Evolutionary conservation across 208 protist genomes (phyloP), one percentile per base, ranked within the genome.

Genomic region (Vickermania spadyakhi): DNA sequence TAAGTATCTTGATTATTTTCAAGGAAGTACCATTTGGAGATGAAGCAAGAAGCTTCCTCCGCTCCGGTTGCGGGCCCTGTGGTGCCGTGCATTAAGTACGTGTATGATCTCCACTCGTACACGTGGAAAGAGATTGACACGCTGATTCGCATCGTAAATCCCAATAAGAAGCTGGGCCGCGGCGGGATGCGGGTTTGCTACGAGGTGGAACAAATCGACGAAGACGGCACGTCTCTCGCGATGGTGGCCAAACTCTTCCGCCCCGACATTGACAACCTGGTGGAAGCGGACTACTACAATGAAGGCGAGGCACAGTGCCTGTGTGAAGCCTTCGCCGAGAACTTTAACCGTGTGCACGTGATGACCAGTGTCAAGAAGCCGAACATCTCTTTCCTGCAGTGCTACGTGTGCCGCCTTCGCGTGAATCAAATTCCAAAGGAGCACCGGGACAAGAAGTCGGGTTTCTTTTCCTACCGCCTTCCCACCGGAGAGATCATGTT

Each of bases 161-260:
- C 84, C 1, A 58, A 66, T 31, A 84, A 74, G 28, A 70, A 58
- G 1, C 68, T 90, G 49, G 79, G 72, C 4, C 72, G 78, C 22
- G 86, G 86, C 41, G 86, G 86, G 50, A 93, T 93, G 86, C 82
- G 86, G 27, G 66, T 90, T 11, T 93, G 86, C 62, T 93, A 77
- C 66, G 72, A 81, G 50, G 86, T 93, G n/a, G 81, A 86, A 65
- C 82, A 93, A 60, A 36, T 88, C 11, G 86, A 93, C 23, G 80
- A 89, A 62, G 75, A 90, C 36, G 81, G 81, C 5, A 45, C 27
- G 0, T 67, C 72, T 14, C 80, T 72, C 23, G 50, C 61, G 5
- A 91, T 89, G 76, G 79, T 93, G 51, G 86, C 82, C n/a, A 93
- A 93, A 76, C 69, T 93, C 66, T 93, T 93, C 56, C 72, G 79